Base-by-base conservation (phyloP, 129 eudicot genomes). In the Artemisia tridentata region DNA sequence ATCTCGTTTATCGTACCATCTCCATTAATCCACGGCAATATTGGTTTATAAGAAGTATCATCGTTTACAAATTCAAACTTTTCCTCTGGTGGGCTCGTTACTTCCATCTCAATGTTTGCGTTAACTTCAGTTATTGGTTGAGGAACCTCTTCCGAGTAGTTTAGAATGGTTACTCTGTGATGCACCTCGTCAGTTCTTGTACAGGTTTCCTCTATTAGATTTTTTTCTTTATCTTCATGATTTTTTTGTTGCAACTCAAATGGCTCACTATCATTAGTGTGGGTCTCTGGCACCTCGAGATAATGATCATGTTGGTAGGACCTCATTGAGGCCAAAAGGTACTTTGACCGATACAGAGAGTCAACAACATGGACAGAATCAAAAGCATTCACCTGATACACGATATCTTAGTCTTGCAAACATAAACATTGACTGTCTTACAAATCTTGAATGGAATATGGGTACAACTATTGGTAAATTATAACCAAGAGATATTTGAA, bases 1-100 rank as follows among this genome's bases (percentile, higher is more conserved):
- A 77, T 68, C 64, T 80, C 82, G 78, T 93, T 93, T 31, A 79
- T 55, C 63, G 96, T 85, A 49, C 98, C 98, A 79, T 93, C 98
- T 65, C 96, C 98, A 79, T 93, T 89, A 59, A 93, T 67, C 98
- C 98, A 93, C 38, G 98, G 96, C 72, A 93, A 75, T 79, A 93
- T 84, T 67, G 95, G 90, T 81, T 79, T 79, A 58, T 72, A 83
- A 43, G 72, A 62, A 60, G 69, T 58, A 79, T 69, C 82, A 68
- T 52, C 56, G n/a, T 68, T 54, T 53, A 53, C 43, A 56, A 59
- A 41, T 55, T 69, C 79, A 60, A 38, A 23, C 11, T 20, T 65
- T 61, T 76, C 75, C 41, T 45, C 74, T 43, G 46, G 68, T 38
- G 66, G 60, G 66, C 54, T 79, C 54, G 34, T 71, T 77, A 38